Evolutionary conservation across 768 basidiomycete genomes (phyloP).

Genomic region (Mrakia frigida): DNA sequence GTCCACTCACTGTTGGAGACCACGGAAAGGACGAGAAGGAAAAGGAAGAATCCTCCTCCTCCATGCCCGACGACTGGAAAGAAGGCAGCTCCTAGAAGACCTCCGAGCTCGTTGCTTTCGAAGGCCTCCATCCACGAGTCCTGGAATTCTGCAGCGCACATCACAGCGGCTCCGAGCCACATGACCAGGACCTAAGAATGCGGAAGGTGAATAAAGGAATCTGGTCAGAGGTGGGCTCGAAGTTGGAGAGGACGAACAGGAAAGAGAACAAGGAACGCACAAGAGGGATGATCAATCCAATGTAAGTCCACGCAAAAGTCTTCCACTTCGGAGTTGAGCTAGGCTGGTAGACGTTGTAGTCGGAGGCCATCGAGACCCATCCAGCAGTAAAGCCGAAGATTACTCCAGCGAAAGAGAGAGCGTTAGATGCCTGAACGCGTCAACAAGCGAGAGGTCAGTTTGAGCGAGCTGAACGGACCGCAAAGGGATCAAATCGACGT

Average conservation of each 20-base stretch:
- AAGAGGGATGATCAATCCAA: conserved; percentile 41
- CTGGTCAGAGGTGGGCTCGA: too few relatives aligned
- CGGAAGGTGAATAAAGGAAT: too few relatives aligned
- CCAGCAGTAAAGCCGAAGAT: conserved; percentile 44
- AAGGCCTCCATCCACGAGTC: conserved; percentile 42
- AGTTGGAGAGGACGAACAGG: too few relatives aligned
- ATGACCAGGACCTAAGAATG: conserved; percentile 44
- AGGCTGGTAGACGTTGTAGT: conserved; percentile 50
- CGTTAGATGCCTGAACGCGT: conserved; percentile 37
- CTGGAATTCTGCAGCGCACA: conserved; percentile 45
- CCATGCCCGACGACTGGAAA: conserved; percentile 44
- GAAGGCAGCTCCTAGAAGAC: conserved; percentile 50
- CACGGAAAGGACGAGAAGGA: conserved; percentile 49
- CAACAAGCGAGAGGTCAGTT: too few relatives aligned
- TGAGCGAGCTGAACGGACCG: too few relatives aligned
- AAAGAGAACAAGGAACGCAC: background rate
- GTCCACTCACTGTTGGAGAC: conserved; percentile 50
- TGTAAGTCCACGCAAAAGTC: conserved; percentile 48
- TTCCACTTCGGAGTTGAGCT: conserved; percentile 44
- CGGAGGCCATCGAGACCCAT: conserved; percentile 40
- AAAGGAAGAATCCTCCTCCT: conserved; percentile 50
- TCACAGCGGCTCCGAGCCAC: conserved; percentile 51
- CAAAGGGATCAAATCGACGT: too few relatives aligned
- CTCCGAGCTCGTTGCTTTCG: conserved; percentile 48
- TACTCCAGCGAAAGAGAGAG: background rate